phyloP scores from a whole-genome alignment of 2,329 filamentous ascomycete species.

The Hymenoscyphus albidus region DNA sequence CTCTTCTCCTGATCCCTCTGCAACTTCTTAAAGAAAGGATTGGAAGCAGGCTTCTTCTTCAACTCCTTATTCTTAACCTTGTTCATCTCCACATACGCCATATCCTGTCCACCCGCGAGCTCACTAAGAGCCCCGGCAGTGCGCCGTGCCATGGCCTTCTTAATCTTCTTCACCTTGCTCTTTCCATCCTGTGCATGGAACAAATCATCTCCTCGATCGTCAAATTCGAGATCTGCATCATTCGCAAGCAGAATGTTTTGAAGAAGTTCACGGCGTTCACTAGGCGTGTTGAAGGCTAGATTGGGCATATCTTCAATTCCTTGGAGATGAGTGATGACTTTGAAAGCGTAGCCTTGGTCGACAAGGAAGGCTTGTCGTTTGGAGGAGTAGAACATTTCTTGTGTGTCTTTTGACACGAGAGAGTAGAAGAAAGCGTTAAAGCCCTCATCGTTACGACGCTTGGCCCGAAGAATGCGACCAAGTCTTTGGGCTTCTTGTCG shows the following conservation, averaged over 20 bases:
- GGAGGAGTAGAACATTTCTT: constrained; percentile 96
- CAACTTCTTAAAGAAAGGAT: constrained; percentile 63
- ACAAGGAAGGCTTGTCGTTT: constrained; percentile 96
- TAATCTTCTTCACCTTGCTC: constrained; percentile 45
- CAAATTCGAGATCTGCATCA: constrained; percentile 47
- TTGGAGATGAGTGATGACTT: constrained; percentile 92
- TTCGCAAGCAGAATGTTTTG: constrained; percentile 87
- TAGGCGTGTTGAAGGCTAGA: constrained; percentile 73
- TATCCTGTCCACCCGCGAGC: constrained; percentile 86
- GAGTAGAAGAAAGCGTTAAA: constrained; percentile 99
- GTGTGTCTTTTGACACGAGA: constrained; percentile 92
- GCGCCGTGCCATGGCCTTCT: constrained; percentile 63
- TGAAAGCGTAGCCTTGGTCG: constrained; percentile 97
- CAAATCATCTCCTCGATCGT: constrained; percentile 55
- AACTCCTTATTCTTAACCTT: constrained; percentile 65
- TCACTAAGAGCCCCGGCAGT: constrained; percentile 84
- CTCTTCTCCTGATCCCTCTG: constrained; percentile 57
- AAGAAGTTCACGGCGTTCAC: constrained; percentile 79
- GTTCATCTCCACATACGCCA: constrained; percentile 92
- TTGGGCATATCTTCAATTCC: constrained; percentile 82
- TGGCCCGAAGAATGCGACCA: constrained; percentile 89
- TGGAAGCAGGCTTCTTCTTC: constrained; percentile 56
- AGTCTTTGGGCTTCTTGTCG: constrained; percentile 94
- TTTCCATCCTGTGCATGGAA: constrained; percentile 47
- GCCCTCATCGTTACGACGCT: constrained; percentile 92